phyloP scores from a whole-genome alignment of 2,329 filamentous ascomycete species.

The Ilyonectria robusta region DNA sequence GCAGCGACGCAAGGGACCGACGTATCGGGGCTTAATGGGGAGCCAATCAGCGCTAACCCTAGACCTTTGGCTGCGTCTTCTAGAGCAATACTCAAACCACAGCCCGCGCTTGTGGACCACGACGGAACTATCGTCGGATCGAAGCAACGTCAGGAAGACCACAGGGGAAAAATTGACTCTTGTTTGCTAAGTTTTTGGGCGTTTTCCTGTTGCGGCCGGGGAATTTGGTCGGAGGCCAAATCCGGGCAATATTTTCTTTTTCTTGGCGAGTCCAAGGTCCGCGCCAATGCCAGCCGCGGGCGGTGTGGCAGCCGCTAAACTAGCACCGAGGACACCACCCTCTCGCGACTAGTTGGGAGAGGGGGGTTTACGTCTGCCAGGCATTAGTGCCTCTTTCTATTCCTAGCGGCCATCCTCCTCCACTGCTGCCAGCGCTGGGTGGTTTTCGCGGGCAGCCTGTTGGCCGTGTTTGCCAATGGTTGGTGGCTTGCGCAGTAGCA shows the following conservation, averaged over 20 bases:
- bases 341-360: not conserved
- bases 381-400: constrained; percentile 2
- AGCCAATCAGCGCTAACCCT: constrained; percentile 15
- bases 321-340: constrained; percentile 29
- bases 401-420: not conserved
- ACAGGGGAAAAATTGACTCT: not conserved
- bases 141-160: not conserved
- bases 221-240: constrained; percentile 24
- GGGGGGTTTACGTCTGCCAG: not conserved
- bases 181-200: constrained; percentile 22
- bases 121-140: constrained; percentile 1
- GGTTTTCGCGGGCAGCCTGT: not conserved
- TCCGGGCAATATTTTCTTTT: constrained; percentile 38
- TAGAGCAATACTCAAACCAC: constrained; percentile 19
- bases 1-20: not conserved
- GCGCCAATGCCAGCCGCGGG: constrained; percentile 45
- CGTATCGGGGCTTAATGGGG: not conserved
- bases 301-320: constrained; percentile 44
- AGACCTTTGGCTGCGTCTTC: constrained; percentile 7
- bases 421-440: not conserved
- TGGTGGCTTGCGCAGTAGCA: not conserved
- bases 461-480: not conserved
- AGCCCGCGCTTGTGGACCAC: constrained; percentile 7
- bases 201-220: constrained; percentile 19
- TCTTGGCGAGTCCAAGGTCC: constrained; percentile 31